A percentile compares a stretch with the other conserved stretches of the same genome.
These are phyloP conservation scores for Zalaria obscura DNA, from an alignment of 2,329 filamentous ascomycete genomes.

Conservation along the genomic window DNA sequence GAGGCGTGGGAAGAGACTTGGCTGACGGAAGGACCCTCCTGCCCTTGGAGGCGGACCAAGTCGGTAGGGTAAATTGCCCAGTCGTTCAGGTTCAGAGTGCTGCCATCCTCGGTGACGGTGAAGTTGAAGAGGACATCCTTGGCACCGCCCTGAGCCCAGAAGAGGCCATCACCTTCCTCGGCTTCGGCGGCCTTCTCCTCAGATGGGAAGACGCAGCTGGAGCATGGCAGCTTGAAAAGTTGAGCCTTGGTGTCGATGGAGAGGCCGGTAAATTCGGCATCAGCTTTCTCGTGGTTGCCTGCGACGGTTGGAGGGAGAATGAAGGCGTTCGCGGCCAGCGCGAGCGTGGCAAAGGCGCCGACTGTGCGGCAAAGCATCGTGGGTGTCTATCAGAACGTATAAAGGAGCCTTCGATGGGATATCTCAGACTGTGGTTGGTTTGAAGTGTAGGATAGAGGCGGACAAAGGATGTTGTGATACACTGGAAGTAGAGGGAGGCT, in stretches of 20 bases:
- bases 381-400: not conserved
- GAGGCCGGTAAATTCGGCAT: conserved; percentile 25
- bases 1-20: conserved; percentile 12
- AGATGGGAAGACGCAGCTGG: conserved; percentile 34
- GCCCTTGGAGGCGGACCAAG: conserved; percentile 1
- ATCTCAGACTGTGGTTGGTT: too few species aligned
- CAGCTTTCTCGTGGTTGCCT: conserved; percentile 27
- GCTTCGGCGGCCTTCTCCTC: conserved; percentile 12
- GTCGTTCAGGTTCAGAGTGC: conserved; percentile 42
- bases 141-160: conserved; percentile 16
- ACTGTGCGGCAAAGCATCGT: conserved; percentile 18
- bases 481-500: too few species aligned
- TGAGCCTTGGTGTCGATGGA: conserved; percentile 27
- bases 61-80: conserved; percentile 40
- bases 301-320: conserved; percentile 37
- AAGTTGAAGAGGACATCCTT: conserved; percentile 35
- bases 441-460: too few species aligned
- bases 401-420: too few species aligned
- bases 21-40: conserved; percentile 7
- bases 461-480: too few species aligned
- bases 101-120: conserved; percentile 30
- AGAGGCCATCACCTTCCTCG: conserved; percentile 10
- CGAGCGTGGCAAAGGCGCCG: conserved; percentile 14
- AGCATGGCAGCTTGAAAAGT: conserved; percentile 37
- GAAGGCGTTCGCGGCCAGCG: conserved; percentile 27